phyloP scores from a whole-genome alignment of 1,284 basidiomycete species.

The Microbotryum lychnidis-dioicae region DNA sequence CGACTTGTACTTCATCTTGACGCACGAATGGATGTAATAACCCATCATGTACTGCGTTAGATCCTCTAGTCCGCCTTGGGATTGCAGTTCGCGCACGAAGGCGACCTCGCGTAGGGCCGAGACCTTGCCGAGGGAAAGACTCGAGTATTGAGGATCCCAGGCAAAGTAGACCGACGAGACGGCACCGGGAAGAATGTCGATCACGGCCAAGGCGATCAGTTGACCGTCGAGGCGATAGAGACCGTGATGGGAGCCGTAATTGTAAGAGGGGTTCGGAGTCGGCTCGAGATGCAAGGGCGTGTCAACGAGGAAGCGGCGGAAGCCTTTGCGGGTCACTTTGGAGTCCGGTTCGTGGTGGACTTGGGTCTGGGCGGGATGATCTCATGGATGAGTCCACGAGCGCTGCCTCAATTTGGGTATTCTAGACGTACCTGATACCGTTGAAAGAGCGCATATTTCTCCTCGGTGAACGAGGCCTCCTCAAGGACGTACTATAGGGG shows the following conservation, averaged over 20 bases:
- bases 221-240: constrained; percentile 70
- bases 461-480: constrained; percentile 57
- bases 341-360: constrained; percentile 59
- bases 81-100: constrained; percentile 60
- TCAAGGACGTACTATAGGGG: constrained; percentile 15
- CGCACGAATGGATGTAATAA: constrained; percentile 83
- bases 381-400: too few species aligned
- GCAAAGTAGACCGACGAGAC: constrained; percentile 95
- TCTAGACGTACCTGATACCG: constrained; percentile 24
- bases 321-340: constrained; percentile 50
- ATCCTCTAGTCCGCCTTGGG: neutral
- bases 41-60: constrained; percentile 44
- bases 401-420: too few species aligned
- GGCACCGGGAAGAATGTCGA: constrained; percentile 83
- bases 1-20: constrained; percentile 95
- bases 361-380: constrained; percentile 47
- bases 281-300: constrained; percentile 50
- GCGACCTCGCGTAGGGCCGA: constrained; percentile 72
- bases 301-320: constrained; percentile 68
- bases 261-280: constrained; percentile 8
- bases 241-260: constrained; percentile 33
- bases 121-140: constrained; percentile 76
- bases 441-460: constrained; percentile 70
- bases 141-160: constrained; percentile 71
- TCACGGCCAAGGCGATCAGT: constrained; percentile 76